Evolutionary conservation across 1,284 basidiomycete genomes (phyloP).

Genomic region (Hymenochaete sp.): DNA sequence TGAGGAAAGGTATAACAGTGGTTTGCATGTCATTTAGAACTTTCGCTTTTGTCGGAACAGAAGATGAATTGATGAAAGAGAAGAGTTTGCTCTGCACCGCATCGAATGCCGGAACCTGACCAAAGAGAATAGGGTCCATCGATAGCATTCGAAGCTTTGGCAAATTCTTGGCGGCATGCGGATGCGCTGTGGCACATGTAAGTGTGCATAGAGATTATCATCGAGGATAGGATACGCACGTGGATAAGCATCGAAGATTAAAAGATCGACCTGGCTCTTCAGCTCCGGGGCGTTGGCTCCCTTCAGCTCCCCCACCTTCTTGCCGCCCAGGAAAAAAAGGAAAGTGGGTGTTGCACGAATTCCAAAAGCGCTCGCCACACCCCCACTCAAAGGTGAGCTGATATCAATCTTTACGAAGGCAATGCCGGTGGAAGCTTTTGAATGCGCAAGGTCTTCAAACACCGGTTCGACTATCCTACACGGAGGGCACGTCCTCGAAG

Average conservation of each 20-base stretch:
- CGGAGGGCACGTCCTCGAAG: constrained; percentile 53
- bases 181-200: constrained; percentile 48
- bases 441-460: constrained; percentile 44
- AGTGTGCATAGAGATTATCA: background rate
- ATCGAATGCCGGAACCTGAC: constrained; percentile 61
- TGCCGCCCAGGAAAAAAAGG: constrained; percentile 71
- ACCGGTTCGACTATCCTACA: constrained; percentile 57
- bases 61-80: constrained; percentile 43
- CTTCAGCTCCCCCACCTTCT: constrained; percentile 66
- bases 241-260: constrained; percentile 68
- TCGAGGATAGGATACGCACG: constrained; percentile 41
- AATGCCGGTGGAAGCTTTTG: constrained; percentile 34
- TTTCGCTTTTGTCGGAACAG: constrained; percentile 29
- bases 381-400: constrained; percentile 51
- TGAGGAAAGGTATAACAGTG: constrained; percentile 59
- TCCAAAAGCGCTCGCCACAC: constrained; percentile 54
- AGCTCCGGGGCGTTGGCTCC: constrained; percentile 65
- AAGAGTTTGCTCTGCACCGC: constrained; percentile 55
- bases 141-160: constrained; percentile 58
- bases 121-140: constrained; percentile 68
- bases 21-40: constrained; percentile 42
- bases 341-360: constrained; percentile 83
- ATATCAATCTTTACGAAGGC: constrained; percentile 80
- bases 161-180: constrained; percentile 56
- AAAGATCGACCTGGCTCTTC: constrained; percentile 58